Base-by-base conservation (phyloP, 805 yeast genomes). In the Candida ponderosae region DNA sequence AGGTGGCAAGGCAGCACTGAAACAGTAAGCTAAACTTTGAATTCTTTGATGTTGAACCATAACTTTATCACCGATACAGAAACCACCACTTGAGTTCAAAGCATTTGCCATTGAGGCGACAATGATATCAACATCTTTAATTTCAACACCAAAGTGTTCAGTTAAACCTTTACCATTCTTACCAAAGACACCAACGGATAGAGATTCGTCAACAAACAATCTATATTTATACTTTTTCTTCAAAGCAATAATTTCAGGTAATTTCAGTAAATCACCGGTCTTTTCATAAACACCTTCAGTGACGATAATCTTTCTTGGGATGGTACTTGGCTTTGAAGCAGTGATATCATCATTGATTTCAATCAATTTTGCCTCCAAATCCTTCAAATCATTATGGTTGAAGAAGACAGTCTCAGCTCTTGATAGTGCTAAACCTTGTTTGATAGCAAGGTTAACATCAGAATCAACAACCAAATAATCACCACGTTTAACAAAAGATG, bases 401-500 rank as follows among this genome's bases (percentile, higher is more conserved):
- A 70, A 87, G 55, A 65, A 72, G 40, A 67, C 62, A 35, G 89
- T 74, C 38, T 84, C 81, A 49, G 96, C 83, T 57, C 98, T 80
- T 34, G 95, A 79, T 40, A 93, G 75, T 48, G 80, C 72, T 43
- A 87, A 71, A 6, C 96, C 97, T 56, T 88, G 90, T 64, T 90
- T 97, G 40, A 88, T 65, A 6, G 90, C 74, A 39, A 90, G 56
- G 46, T 74, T 76, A 28, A 81, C 79, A 23, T 82, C 82, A 36
- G 81, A 72, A 61, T 93, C 98, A 18, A 86, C 96, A 37, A 93
- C 79, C 44, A 88, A 79, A 44, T 85, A 71, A 59, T 93, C 98
- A 46, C 97, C 97, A 62, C 98, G 80, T 58, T 93, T 93, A 47
- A 90, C 71, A 59, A 93, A 93, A 34, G 96, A 88, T 6, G 97